Evolutionary conservation across 805 yeast species (phyloP).

Genomic region (Candida maris): DNA sequence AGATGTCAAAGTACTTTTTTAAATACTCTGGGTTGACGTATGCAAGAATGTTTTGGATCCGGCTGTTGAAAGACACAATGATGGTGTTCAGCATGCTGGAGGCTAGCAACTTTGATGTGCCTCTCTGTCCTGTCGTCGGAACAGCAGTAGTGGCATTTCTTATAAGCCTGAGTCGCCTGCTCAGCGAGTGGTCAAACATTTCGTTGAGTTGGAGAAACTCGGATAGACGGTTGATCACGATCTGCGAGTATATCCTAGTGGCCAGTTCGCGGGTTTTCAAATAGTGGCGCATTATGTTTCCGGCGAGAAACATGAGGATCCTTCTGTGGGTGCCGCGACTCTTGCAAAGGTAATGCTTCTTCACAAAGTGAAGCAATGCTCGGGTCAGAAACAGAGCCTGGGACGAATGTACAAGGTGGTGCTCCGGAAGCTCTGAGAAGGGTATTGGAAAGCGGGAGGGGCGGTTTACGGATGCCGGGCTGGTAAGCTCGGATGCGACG

Average conservation of each 20-base stretch:
- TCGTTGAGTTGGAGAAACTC: conserved; percentile 12
- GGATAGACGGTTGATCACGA: conserved; percentile 15
- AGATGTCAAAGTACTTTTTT: conserved; percentile 22
- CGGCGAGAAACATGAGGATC: conserved; percentile 12
- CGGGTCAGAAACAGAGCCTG: conserved; percentile 15
- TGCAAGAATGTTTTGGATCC: conserved; percentile 13
- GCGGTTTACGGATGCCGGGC: not conserved
- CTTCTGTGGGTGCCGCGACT: conserved; percentile 3
- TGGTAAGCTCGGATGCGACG: not conserved
- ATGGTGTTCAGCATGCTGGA: conserved; percentile 18
- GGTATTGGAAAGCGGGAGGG: conserved; percentile 8
- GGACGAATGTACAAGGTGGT: conserved; percentile 19
- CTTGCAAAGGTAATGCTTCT: conserved; percentile 3
- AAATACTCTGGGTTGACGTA: conserved; percentile 17
- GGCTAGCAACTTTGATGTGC: conserved; percentile 10
- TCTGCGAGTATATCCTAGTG: conserved; percentile 16
- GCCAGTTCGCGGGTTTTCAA: conserved; percentile 17
- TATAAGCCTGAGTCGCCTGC: conserved; percentile 8
- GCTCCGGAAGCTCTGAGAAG: conserved; percentile 16
- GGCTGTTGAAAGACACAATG: conserved; percentile 17
- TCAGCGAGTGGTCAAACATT: conserved; percentile 14
- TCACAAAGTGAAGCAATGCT: conserved; percentile 17
- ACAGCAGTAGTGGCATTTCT: conserved; percentile 8
- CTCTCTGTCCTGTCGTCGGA: not conserved
- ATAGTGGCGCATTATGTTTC: conserved; percentile 16